Percentiles rank a stretch among this genome's conserved stretches.
phyloP scores from a whole-genome alignment of 352 stramenopile genomes.

The Aphanomyces astaci region DNA sequence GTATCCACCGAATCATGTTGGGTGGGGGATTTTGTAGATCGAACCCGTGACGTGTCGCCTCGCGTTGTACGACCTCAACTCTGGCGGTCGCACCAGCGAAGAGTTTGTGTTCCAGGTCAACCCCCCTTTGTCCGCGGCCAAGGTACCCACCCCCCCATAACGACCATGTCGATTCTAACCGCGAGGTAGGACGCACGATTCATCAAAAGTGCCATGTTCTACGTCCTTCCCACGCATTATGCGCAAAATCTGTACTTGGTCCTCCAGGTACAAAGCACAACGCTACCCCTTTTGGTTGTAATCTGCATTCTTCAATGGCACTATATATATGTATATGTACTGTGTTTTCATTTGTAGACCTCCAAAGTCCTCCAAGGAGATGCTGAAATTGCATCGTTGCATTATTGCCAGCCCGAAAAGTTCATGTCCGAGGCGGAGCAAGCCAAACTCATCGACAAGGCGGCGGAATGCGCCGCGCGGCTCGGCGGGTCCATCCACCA shows the following conservation, averaged over 20 bases:
- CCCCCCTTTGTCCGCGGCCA: background rate
- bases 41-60: constrained; percentile 55
- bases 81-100: constrained; percentile 48
- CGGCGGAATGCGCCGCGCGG: constrained; percentile 34
- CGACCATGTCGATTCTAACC: background rate
- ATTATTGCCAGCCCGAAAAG: constrained; percentile 60
- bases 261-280: constrained; percentile 36
- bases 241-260: constrained; percentile 48
- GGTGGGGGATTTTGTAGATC: constrained; percentile 38
- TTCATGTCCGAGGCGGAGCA: constrained; percentile 39
- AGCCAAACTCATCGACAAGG: constrained; percentile 49
- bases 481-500: constrained; percentile 37
- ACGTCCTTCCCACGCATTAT: constrained; percentile 43
- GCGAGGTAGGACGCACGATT: background rate
- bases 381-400: constrained; percentile 12
- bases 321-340: too few species aligned
- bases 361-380: constrained; percentile 46
- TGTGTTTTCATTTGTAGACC: too few species aligned
- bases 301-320: too few species aligned
- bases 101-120: constrained; percentile 48
- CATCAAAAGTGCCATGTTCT: constrained; percentile 36
- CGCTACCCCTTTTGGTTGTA: background rate
- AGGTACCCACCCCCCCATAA: background rate
- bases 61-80: constrained; percentile 50
- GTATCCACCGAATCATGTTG: background rate